These are phyloP conservation scores for Thelonectria blattea DNA, from an alignment of 2,329 filamentous ascomycete species.

Conservation along the genomic window DNA sequence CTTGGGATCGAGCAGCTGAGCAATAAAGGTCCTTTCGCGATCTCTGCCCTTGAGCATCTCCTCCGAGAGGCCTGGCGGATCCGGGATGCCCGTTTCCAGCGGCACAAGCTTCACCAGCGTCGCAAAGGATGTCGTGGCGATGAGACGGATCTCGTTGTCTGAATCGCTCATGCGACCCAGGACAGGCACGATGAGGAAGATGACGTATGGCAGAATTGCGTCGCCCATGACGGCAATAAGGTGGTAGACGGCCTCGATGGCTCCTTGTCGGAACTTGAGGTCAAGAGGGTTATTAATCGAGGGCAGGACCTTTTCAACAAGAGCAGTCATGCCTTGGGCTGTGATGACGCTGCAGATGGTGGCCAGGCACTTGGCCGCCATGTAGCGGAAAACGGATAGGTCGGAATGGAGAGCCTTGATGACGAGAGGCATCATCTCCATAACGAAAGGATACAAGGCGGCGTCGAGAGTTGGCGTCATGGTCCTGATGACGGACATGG, in stretches of 20 bases:
- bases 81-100: conserved; percentile 94
- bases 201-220: conserved; percentile 93
- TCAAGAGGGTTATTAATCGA: conserved; percentile 91
- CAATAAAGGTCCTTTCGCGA: conserved; percentile 93
- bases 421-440: conserved; percentile 82
- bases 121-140: conserved; percentile 96
- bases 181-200: conserved; percentile 97
- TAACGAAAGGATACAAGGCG: conserved; percentile 78
- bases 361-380: conserved; percentile 95
- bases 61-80: conserved; percentile 90
- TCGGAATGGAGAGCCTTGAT: conserved; percentile 87
- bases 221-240: conserved; percentile 99
- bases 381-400: conserved; percentile 92
- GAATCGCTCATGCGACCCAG: conserved; percentile 98
- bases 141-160: conserved; percentile 90
- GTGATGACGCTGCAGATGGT: conserved; percentile 97
- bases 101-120: conserved; percentile 97
- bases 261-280: conserved; percentile 87
- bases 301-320: conserved; percentile 91
- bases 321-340: conserved; percentile 91
- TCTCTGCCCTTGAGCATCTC: conserved; percentile 89
- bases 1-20: conserved; percentile 93
- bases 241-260: conserved; percentile 95
- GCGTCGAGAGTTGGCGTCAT: conserved; percentile 87
- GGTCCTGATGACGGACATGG: conserved; percentile 88